Percentiles rank a stretch among this genome's conserved stretches.
Conservation (phyloP, 163 green algal species). For the Coccomyxa subellipsoidea region DNA sequence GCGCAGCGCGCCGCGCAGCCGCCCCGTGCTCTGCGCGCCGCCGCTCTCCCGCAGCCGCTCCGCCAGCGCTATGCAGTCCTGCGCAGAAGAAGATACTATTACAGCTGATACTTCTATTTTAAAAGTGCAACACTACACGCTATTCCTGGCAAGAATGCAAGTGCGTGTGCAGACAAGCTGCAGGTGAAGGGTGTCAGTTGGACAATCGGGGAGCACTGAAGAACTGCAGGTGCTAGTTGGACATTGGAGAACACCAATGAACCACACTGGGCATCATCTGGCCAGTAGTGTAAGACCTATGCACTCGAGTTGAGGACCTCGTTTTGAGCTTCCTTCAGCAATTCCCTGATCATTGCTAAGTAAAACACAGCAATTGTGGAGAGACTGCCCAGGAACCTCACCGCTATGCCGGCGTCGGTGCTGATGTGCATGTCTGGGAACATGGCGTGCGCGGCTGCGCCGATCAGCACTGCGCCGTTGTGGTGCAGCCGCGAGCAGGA, state of each 20-base stretch:
- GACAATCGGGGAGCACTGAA: no score
- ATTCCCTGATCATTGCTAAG: no score
- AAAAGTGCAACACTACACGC: not conserved
- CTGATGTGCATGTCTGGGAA: constrained; percentile 7
- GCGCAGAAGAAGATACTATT: not conserved
- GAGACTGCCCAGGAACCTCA: not conserved
- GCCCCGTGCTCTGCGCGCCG: not conserved
- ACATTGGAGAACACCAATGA: no score
- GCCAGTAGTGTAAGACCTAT: no score
- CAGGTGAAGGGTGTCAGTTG: no score
- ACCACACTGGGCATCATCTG: no score
- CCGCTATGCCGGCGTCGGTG: not conserved
- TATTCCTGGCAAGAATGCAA: no score
- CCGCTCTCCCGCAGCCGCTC: not conserved
- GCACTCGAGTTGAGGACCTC: no score
- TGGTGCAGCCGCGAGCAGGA: not conserved
- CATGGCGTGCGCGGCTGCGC: not conserved
- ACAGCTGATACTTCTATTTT: not conserved
- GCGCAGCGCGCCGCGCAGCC: not conserved
- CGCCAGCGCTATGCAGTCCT: not conserved
- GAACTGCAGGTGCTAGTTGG: no score
- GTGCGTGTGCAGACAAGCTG: no score
- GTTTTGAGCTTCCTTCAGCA: no score
- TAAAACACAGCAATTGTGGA: no score
- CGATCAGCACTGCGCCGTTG: not conserved